Evolutionary conservation across 148 eudicot genomes (phyloP).

Genomic region (Spergularia marina): DNA sequence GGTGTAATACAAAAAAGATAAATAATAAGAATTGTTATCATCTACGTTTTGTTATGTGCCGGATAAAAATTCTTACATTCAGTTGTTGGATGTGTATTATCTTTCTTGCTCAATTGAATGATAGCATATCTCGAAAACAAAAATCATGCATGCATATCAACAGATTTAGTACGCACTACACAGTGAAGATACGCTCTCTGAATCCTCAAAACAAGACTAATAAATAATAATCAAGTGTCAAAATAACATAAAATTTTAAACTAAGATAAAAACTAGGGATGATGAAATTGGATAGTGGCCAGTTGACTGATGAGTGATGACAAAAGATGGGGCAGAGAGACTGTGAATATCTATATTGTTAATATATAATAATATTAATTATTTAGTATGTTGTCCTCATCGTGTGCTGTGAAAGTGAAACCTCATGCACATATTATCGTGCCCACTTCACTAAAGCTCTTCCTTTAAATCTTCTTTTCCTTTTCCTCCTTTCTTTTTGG

Average conservation of each 20-base stretch:
- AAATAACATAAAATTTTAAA: neutral
- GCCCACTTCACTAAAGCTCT: constrained; percentile 22
- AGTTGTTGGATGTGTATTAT: no score
- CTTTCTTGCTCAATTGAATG: no score
- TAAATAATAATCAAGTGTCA: neutral
- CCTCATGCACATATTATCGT: constrained; percentile 34
- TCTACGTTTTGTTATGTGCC: no score
- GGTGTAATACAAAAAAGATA: no score
- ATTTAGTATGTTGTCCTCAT: constrained; percentile 19
- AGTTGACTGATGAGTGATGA: constrained; percentile 29
- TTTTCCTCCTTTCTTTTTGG: neutral
- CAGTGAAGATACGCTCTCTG: no score
- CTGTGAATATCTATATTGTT: neutral
- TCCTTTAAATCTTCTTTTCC: neutral
- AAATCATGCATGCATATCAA: no score
- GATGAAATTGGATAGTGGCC: constrained; percentile 3
- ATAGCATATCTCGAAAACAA: no score
- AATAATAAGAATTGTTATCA: no score
- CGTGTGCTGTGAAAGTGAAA: constrained; percentile 34
- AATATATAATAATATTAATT: no score
- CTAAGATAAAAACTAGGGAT: neutral
- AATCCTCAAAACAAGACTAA: constrained; percentile 12
- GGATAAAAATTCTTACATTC: no score
- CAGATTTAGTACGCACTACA: no score
- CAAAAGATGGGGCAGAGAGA: constrained; percentile 20